Percentiles rank a stretch among this genome's conserved stretches.
These are phyloP conservation scores for Psilocybe tampanensis DNA, from an alignment of 768 basidiomycete genomes.

Conservation along the genomic window DNA sequence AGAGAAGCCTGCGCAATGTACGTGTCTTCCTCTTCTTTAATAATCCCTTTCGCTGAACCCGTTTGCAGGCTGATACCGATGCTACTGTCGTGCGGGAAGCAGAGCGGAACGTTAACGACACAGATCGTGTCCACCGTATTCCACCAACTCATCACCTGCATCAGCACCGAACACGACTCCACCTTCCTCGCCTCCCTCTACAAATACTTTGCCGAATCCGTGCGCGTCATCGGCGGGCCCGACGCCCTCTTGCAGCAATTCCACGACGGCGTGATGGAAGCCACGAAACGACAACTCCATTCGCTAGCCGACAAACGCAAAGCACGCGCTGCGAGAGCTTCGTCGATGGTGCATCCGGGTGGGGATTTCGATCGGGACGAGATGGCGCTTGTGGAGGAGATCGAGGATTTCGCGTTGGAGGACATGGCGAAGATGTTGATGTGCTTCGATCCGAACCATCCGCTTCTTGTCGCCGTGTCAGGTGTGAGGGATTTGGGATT, in stretches of 20 bases:
- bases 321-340: slow-evolving; percentile 39
- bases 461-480: slow-evolving; percentile 68
- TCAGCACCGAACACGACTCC: slow-evolving; percentile 69
- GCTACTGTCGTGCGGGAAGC: slow-evolving; percentile 68
- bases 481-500: slow-evolving; percentile 74
- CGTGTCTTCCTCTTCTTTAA: slow-evolving; percentile 23
- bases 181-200: slow-evolving; percentile 80
- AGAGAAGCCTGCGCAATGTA: slow-evolving; percentile 78
- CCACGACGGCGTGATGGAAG: slow-evolving; percentile 59
- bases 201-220: slow-evolving; percentile 65
- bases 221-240: slow-evolving; percentile 61
- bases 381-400: slow-evolving; percentile 73
- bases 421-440: slow-evolving; percentile 72
- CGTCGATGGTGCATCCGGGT: slow-evolving; percentile 23
- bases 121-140: slow-evolving; percentile 73
- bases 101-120: slow-evolving; percentile 61
- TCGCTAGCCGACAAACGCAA: slow-evolving; percentile 69
- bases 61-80: slow-evolving; percentile 66
- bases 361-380: slow-evolving; percentile 61
- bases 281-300: slow-evolving; percentile 72
- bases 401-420: slow-evolving; percentile 81
- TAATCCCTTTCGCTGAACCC: not conserved
- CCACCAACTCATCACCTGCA: slow-evolving; percentile 61
- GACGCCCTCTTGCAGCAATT: slow-evolving; percentile 54
- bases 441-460: slow-evolving; percentile 58